phyloP scores from a whole-genome alignment of 1,284 basidiomycete genomes.

The Moesziomyces sp. region DNA sequence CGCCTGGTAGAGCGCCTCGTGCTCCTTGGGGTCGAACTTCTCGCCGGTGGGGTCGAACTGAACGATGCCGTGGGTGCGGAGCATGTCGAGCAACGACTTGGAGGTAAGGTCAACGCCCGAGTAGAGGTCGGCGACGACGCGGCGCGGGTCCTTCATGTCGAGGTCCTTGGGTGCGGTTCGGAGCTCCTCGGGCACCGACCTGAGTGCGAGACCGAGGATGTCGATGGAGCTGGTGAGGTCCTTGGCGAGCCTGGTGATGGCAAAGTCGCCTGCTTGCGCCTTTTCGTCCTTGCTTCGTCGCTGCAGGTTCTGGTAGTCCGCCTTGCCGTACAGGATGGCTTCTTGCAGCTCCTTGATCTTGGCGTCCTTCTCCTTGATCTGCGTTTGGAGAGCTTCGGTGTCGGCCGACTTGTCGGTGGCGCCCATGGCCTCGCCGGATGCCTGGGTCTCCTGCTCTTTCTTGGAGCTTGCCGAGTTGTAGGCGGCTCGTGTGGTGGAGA shows the following conservation, averaged over 20 bases:
- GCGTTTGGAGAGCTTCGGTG: constrained; percentile 41
- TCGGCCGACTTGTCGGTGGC: constrained; percentile 35
- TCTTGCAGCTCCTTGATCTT: constrained; percentile 67
- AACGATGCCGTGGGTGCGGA: constrained; percentile 90
- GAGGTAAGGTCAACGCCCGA: constrained; percentile 92
- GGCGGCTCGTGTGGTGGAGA: constrained; percentile 29
- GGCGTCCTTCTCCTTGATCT: constrained; percentile 65
- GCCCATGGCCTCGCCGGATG: constrained; percentile 54
- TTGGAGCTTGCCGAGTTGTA: constrained; percentile 33
- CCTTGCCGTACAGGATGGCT: constrained; percentile 69
- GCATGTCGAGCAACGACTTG: constrained; percentile 85
- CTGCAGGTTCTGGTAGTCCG: constrained; percentile 94
- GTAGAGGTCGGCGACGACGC: constrained; percentile 69
- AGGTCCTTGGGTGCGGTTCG: constrained; percentile 64
- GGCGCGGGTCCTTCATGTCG: constrained; percentile 62
- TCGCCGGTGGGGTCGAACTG: constrained; percentile 92
- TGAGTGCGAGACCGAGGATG: constrained; percentile 85
- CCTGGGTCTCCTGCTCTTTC: constrained; percentile 51
- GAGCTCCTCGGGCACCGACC: constrained; percentile 76
- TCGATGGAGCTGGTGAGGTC: constrained; percentile 93
- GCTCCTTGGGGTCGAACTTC: constrained; percentile 90
- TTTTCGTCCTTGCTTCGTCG: constrained; percentile 90
- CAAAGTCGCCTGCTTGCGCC: constrained; percentile 89
- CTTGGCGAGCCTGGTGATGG: constrained; percentile 86
- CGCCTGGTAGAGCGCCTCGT: constrained; percentile 94